phyloP scores from a whole-genome alignment of 371 early-diverging fungal genomes.

The Blyttiomyces sp. region DNA sequence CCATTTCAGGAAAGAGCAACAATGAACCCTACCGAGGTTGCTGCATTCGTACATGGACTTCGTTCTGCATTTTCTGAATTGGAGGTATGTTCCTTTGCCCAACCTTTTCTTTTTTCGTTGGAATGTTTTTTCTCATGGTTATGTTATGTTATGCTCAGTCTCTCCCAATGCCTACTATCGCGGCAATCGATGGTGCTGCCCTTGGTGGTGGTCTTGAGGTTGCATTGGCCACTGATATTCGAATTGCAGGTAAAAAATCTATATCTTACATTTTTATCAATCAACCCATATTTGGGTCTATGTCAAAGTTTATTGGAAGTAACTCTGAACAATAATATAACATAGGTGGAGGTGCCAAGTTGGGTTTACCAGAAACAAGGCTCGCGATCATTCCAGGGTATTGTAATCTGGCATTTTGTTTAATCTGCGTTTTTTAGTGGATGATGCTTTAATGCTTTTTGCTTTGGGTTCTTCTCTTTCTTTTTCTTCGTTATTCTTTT shows the following conservation, averaged over 20 bases:
- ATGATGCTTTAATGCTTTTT: background rate
- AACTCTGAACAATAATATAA: too few species aligned
- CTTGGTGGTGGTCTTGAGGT: slow-evolving; percentile 94
- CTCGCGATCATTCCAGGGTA: slow-evolving; percentile 97
- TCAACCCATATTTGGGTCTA: too few species aligned
- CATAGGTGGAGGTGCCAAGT: slow-evolving; percentile 57
- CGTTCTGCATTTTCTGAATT: slow-evolving; percentile 77
- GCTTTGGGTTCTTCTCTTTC: slow-evolving; percentile 4
- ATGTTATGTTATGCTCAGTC: slow-evolving; percentile 47
- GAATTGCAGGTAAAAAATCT: slow-evolving; percentile 85
- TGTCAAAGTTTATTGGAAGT: too few species aligned
- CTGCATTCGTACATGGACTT: slow-evolving; percentile 75
- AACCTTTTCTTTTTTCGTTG: background rate
- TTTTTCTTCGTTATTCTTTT: slow-evolving; percentile 1
- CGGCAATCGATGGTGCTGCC: slow-evolving; percentile 92
- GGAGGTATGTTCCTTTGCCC: slow-evolving; percentile 51
- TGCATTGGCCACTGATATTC: slow-evolving; percentile 88
- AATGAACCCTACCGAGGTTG: slow-evolving; percentile 82
- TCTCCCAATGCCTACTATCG: slow-evolving; percentile 90
- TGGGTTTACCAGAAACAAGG: slow-evolving; percentile 91
- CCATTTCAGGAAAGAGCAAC: slow-evolving; percentile 74
- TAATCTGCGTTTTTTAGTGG: too few species aligned
- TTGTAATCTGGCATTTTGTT: background rate
- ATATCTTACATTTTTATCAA: too few species aligned
- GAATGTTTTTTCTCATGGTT: background rate